Evolutionary conservation across 225 moss, liverwort and hornwort genomes (phyloP), one percentile per base, ranked within the genome.

Genomic region (Pleurozium schreberi): DNA sequence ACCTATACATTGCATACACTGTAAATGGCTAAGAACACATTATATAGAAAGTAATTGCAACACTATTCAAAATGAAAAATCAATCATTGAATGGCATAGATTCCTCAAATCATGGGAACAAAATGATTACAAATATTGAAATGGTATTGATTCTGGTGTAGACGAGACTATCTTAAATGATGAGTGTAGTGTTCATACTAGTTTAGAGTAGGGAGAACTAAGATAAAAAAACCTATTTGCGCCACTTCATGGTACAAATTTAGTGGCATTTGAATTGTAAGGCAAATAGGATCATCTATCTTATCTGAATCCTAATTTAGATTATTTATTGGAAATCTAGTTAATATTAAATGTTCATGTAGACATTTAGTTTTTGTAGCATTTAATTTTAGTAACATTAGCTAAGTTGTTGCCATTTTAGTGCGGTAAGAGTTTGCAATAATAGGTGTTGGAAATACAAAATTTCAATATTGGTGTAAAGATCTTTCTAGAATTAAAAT

Each of bases 271-370:
- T 49, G 4, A 49, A 19, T 75, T 75, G 19, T 33, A 2, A 3
- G 0, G 3, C 49, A 75, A 33, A 12, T 5, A 21, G 5, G 5
- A 2, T 18, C 18, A 6, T 75, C 5, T 21, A 20, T 0, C 8
- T 20, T 33, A 33, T 49, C 2, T 33, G 3, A 7, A 3, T 12
- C 3, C 5, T 21, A 22, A 21, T 36, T 52, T 34, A 0, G 1
- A 8, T 52, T 76, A 14, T 52, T 33, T 52, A 0, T 0, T 36
- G 0, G 0, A 34, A 50, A 34, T 34, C 52, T 22, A 14, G 0
- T 34, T 76, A 5, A 22, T 21, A 76, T 5, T 13, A 0, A 14
- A 22, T 14, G 2, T 5, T 21, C 5, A 34, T 14, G 0, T 36
- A 21, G 8, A 0, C 7, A 52, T 52, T 52, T 50, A 12, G 3